Evolutionary conservation across 225 moss, liverwort and hornwort genomes (phyloP), one percentile per base, ranked within the genome.

Genomic region (Antitrichia curtipendula): DNA sequence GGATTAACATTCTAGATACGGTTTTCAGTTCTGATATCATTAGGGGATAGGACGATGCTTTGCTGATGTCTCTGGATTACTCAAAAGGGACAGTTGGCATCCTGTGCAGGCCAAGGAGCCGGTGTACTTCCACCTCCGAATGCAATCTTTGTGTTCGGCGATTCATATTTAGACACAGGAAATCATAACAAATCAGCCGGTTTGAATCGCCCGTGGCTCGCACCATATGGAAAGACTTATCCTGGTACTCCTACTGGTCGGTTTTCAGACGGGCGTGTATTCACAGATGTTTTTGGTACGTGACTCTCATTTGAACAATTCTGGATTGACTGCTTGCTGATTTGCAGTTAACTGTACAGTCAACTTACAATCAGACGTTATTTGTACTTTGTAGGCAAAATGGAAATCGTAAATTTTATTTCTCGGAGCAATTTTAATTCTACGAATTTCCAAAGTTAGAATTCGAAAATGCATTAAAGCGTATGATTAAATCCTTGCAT

Each of bases 121-220:
- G 58, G 68, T 40, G 59, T 41, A 21, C 70, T 69, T 76, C 84
- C 88, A 76, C 91, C 90, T 82, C 86, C 90, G 71, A 92, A 92
- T 81, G 94, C 92, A 69, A 84, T 92, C 78, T 94, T 94, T 71
- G 92, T 86, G 63, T 94, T 94, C 41, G 94, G 93, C 53, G 93
- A 94, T 83, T 94, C 94, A 15, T 94, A 92, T 81, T 68, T 92
- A 49, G 94, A 94, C 87, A 90, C 94, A 52, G 94, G 94, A 89
- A 94, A 94, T 64, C 92, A 87, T 63, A 94, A 94, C 91, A 92
- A 91, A 78, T 92, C 94, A 65, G 85, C 79, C 12, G 88, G 87
- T 63, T 79, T 91, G 47, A 85, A 90, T 75, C 84, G 92, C 28
- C 89, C 94, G 32, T 94, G 94, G 94, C 84, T 80, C 25, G 71